Base-by-base conservation (phyloP, 495 filamentous ascomycete genomes). In the Hypoxylon perforatum region DNA sequence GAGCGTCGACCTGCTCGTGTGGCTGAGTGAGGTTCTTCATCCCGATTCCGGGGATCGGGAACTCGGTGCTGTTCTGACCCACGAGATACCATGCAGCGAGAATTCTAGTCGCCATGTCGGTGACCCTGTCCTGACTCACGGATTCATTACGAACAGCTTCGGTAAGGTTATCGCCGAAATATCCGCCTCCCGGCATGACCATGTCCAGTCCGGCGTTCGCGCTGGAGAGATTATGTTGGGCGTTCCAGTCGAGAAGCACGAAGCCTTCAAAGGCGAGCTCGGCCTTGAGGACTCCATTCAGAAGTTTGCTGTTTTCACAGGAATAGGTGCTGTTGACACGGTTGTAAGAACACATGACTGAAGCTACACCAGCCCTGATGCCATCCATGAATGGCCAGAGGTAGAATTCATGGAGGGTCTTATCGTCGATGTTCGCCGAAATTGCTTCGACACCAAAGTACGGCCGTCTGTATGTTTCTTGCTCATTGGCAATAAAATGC, bases 321-420 rank as follows among this genome's bases (percentile, higher is more conserved):
- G 84, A 82, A 56, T 88, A 88, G 0, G 84, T 87, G 48, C 84
- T 85, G 67, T 91, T 91, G 18, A 91, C 56, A 14, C 86, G 82
- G 38, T 90, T 84, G 66, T 92, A 92, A 10, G 86, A 88, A 75
- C 88, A 91, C 87, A 91, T 91, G 47, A 90, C 78, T 30, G 78
- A 84, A 7, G 83, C 87, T 5, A 81, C 83, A 6, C 85, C 82
- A 2, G 89, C 88, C 39, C 80, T 81, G 0, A 89, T 82, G 0
- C 87, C 85, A 63, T 91, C 85, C 30, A 84, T 81, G 72, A 91
- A 92, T 0, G 87, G 87, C 87, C 88, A 93, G 0, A 90, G 80
- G 70, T 92, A 92, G 4, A 90, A 65, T 70, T 92, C 89, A 67
- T 92, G 89, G 62, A 92, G 76, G 0, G 89, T 90, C 51, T 84